Evolutionary conservation across 768 basidiomycete genomes (phyloP).

Genomic region (Kondoa malvinella): DNA sequence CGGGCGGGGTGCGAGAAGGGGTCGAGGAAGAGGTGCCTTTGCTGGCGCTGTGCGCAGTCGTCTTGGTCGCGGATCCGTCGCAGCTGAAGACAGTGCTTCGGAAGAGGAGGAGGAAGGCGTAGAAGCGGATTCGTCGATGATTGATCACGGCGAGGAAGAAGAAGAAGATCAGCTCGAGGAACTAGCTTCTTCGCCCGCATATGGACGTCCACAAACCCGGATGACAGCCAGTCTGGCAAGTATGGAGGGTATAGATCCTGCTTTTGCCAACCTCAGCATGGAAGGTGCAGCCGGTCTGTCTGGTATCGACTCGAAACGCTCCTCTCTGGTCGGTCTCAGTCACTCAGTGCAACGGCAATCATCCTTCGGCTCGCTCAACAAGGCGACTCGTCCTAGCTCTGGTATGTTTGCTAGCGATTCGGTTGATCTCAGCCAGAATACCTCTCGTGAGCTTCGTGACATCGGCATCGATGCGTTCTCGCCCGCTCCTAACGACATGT

Average conservation of each 20-base stretch:
- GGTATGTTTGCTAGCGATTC: slow-evolving; percentile 15
- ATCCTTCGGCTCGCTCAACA: neutral
- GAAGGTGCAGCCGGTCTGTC: neutral
- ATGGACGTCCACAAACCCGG: neutral
- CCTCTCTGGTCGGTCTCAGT: slow-evolving; percentile 13
- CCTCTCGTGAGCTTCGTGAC: slow-evolving; percentile 3
- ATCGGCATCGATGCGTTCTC: neutral
- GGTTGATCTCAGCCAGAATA: slow-evolving; percentile 1
- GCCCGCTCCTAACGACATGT: neutral
- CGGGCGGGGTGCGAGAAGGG: slow-evolving; percentile 11
- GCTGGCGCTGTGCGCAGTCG: slow-evolving; percentile 3
- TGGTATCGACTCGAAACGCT: slow-evolving; percentile 1
- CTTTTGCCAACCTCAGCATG: slow-evolving; percentile 44
- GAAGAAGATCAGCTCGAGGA: slow-evolving; percentile 13
- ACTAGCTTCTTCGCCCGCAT: slow-evolving; percentile 9
- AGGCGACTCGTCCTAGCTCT: slow-evolving; percentile 16
- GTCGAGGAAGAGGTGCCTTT: slow-evolving; percentile 10
- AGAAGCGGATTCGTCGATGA: slow-evolving; percentile 20
- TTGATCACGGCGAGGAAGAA: slow-evolving; percentile 17
- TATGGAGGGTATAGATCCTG: slow-evolving; percentile 51
- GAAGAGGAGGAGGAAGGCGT: slow-evolving; percentile 15
- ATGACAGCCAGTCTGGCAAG: neutral
- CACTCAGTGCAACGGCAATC: neutral
- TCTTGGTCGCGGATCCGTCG: slow-evolving; percentile 5
- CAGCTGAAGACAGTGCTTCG: neutral